phyloP scores from a whole-genome alignment of 345 rosid genomes.

The Camelina laxa region DNA sequence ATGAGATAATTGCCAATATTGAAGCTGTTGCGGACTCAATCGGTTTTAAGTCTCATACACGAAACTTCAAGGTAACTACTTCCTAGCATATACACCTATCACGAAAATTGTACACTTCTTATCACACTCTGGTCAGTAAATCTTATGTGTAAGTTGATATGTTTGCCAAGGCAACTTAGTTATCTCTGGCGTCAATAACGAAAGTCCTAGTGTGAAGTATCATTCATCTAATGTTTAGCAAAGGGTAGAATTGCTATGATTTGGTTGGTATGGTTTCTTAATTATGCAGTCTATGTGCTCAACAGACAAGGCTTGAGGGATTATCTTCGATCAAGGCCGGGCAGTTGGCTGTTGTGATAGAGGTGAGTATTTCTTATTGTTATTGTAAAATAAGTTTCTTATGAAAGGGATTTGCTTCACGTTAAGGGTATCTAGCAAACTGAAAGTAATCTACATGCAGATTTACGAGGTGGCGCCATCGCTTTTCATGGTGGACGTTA shows the following conservation, averaged over 20 bases:
- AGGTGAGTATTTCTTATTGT: constrained; percentile 49
- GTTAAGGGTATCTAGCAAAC: not conserved
- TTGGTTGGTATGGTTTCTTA: constrained; percentile 1
- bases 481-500: constrained; percentile 88
- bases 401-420: constrained; percentile 14
- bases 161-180: constrained; percentile 12
- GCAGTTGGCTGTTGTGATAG: constrained; percentile 77
- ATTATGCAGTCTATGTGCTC: not conserved
- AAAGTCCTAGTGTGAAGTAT: not conserved
- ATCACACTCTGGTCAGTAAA: not conserved
- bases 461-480: constrained; percentile 90
- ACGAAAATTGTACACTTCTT: not conserved
- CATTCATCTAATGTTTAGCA: not conserved
- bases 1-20: constrained; percentile 64
- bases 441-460: constrained; percentile 43
- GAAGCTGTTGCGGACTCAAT: constrained; percentile 76
- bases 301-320: constrained; percentile 80
- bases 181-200: not conserved
- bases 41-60: constrained; percentile 66
- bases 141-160: not conserved
- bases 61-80: constrained; percentile 70
- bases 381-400: not conserved
- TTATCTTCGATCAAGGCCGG: constrained; percentile 58
- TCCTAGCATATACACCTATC: constrained; percentile 22
- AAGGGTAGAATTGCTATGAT: constrained; percentile 5